Evolutionary conservation across 2,329 filamentous ascomycete genomes (phyloP).

Genomic region (Arthrinium puccinioides): DNA sequence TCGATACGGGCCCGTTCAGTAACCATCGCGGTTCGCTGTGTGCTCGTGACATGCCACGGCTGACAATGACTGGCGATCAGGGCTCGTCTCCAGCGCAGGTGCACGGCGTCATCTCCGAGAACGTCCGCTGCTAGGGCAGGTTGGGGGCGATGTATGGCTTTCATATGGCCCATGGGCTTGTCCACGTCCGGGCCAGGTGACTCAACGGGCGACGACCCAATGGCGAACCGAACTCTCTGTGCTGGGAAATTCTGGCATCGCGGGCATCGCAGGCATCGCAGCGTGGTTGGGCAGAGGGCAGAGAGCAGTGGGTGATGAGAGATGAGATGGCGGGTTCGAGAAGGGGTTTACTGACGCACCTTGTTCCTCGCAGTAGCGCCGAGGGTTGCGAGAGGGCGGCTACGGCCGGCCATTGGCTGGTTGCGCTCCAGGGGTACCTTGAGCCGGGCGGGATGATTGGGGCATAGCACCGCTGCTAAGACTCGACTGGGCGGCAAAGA

Average conservation of each 20-base stretch:
- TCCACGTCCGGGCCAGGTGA: no score
- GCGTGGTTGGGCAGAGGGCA: slow-evolving; percentile 21
- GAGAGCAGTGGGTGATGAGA: slow-evolving; percentile 15
- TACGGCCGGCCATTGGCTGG: slow-evolving; percentile 28
- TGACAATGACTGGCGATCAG: slow-evolving; percentile 9
- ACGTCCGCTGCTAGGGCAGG: background rate
- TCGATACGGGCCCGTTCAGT: no score
- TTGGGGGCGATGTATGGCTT: slow-evolving; percentile 5
- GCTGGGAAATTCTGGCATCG: slow-evolving; percentile 12
- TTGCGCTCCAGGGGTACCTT: slow-evolving; percentile 14
- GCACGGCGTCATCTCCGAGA: slow-evolving; percentile 5
- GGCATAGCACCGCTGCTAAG: slow-evolving; percentile 17
- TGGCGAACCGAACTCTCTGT: no score
- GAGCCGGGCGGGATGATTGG: slow-evolving; percentile 19
- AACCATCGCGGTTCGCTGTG: no score
- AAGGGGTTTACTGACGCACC: slow-evolving; percentile 17
- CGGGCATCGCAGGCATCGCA: no score
- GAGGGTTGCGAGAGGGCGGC: slow-evolving; percentile 19
- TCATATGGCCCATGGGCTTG: no score
- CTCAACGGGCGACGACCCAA: no score
- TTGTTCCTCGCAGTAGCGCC: slow-evolving; percentile 28
- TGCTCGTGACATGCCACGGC: no score
- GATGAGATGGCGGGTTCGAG: slow-evolving; percentile 12
- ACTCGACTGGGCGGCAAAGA: slow-evolving; percentile 24
- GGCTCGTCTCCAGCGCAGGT: slow-evolving; percentile 11